Conservation (phyloP, 208 protist genomes). For the Leishmania amazonensis region DNA sequence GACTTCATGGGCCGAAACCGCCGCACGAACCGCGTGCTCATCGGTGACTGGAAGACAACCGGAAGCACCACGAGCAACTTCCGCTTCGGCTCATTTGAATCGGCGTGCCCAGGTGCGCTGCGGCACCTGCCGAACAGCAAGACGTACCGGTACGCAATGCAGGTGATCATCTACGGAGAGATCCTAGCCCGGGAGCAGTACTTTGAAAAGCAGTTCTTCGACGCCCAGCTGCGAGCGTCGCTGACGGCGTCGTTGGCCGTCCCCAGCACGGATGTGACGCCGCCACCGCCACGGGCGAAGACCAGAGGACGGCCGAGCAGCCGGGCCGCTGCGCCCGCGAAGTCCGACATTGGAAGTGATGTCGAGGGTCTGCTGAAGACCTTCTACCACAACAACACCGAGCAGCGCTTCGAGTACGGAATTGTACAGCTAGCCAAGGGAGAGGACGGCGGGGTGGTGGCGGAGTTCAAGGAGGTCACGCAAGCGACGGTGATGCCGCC, state of each 20-base stretch:
- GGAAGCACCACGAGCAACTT: constrained; percentile 73
- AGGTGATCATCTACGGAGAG: constrained; percentile 80
- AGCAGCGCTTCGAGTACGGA: constrained; percentile 72
- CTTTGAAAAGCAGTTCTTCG: constrained; percentile 69
- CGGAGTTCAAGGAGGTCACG: constrained; percentile 70
- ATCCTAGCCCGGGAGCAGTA: constrained; percentile 74
- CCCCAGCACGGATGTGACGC: neutral
- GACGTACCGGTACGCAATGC: constrained; percentile 85
- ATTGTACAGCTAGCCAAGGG: constrained; percentile 79
- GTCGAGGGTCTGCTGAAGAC: constrained; percentile 9
- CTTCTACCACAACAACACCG: constrained; percentile 28
- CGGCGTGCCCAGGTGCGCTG: constrained; percentile 64
- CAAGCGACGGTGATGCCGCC: constrained; percentile 64
- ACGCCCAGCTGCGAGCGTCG: constrained; percentile 31
- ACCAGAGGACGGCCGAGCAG: neutral
- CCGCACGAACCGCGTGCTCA: constrained; percentile 52
- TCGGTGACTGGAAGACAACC: constrained; percentile 92
- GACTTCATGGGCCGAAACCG: constrained; percentile 83
- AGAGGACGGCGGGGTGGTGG: constrained; percentile 59
- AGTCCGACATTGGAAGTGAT: neutral
- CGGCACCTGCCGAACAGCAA: constrained; percentile 85
- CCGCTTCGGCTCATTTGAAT: constrained; percentile 81
- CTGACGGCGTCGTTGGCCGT: constrained; percentile 14
- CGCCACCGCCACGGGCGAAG: neutral
- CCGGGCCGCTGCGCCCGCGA: neutral